Percentiles rank a stretch among this genome's conserved stretches.
phyloP scores from a whole-genome alignment of 345 rosid species.

The Gossypium stocksii region DNA sequence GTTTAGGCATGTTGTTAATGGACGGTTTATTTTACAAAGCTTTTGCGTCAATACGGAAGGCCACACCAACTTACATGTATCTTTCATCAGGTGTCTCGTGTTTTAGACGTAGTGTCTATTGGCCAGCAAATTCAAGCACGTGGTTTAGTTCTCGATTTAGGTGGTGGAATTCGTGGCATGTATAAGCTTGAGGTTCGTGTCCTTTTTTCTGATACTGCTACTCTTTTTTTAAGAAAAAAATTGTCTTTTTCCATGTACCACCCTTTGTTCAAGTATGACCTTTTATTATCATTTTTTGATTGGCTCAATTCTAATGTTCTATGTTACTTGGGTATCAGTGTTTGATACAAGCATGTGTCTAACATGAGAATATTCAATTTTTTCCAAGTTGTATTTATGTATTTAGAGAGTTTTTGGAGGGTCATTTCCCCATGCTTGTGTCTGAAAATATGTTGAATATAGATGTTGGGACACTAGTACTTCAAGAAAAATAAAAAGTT shows the following conservation, averaged over 20 bases:
- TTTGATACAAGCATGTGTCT: too few species aligned
- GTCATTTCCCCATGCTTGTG: too few species aligned
- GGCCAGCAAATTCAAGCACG: conserved; percentile 71
- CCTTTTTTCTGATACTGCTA: conserved; percentile 8
- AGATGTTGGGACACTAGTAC: too few species aligned
- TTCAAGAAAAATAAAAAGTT: too few species aligned
- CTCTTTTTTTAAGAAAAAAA: not conserved
- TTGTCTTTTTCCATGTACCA: conserved; percentile 1
- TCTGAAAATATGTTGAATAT: too few species aligned
- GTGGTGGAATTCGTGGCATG: conserved; percentile 88
- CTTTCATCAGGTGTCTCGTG: conserved; percentile 60
- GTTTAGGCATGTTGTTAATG: not conserved
- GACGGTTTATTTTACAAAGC: not conserved
- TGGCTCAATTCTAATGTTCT: not conserved
- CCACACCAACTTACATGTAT: not conserved
- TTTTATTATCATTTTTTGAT: not conserved
- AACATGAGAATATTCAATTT: too few species aligned
- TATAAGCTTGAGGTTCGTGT: conserved; percentile 64
- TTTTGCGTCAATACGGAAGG: not conserved
- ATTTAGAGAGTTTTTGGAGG: too few species aligned
- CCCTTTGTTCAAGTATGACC: not conserved
- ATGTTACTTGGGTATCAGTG: too few species aligned
- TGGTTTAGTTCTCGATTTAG: conserved; percentile 91
- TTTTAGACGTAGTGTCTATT: conserved; percentile 68
- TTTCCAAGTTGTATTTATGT: too few species aligned